phyloP scores from a whole-genome alignment of 345 rosid species.

The Euclidium syriacum region DNA sequence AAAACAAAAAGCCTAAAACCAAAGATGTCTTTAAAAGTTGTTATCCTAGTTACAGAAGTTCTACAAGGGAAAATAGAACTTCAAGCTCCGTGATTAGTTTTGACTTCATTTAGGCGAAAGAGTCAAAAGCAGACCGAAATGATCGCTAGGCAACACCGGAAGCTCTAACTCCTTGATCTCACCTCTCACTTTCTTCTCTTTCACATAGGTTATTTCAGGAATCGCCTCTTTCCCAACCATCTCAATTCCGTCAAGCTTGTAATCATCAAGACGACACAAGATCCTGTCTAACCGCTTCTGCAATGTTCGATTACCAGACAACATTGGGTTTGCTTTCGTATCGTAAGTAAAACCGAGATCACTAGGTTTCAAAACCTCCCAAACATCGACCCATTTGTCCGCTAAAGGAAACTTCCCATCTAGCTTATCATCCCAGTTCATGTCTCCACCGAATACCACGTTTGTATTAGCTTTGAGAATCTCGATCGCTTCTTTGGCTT shows the following conservation, averaged over 20 bases:
- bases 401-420: conserved; percentile 71
- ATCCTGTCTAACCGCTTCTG: conserved; percentile 77
- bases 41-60: neutral
- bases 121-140: conserved; percentile 85
- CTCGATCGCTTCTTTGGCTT: conserved; percentile 59
- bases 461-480: conserved; percentile 50
- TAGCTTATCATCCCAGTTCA: conserved; percentile 93
- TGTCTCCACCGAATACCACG: conserved; percentile 84
- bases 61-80: conserved; percentile 8
- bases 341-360: conserved; percentile 87
- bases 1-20: neutral
- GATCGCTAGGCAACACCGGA: conserved; percentile 96
- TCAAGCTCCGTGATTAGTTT: neutral
- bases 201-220: conserved; percentile 56
- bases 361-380: conserved; percentile 66
- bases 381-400: conserved; percentile 76
- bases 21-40: neutral
- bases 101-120: conserved; percentile 33
- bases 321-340: conserved; percentile 82
- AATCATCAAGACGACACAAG: conserved; percentile 60
- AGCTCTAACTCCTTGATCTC: conserved; percentile 58
- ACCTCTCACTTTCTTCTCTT: conserved; percentile 74
- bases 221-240: conserved; percentile 90
- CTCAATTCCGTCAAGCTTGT: conserved; percentile 51
- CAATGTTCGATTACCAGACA: conserved; percentile 68